Conservation (phyloP, 192 early-diverging fungal genomes). For the Coemansia sp. region DNA sequence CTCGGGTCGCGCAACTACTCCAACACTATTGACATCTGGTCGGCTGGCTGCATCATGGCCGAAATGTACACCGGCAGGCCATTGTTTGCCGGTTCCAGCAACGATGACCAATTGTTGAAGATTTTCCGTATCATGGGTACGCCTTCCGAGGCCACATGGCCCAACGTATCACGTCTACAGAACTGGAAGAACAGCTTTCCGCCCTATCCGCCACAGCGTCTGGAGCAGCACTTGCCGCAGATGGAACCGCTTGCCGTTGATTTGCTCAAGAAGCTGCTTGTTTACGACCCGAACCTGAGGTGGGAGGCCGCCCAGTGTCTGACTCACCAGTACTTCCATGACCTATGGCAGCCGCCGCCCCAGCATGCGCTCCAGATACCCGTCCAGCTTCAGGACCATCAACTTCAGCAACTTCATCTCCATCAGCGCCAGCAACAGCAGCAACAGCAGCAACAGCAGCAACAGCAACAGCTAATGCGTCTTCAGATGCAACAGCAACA, state of each 20-base stretch:
- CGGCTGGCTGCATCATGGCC: conserved; percentile 97
- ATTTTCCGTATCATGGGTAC: conserved; percentile 83
- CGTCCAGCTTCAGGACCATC: conserved; percentile 33
- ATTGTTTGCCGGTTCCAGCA: conserved; percentile 79
- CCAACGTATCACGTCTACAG: conserved; percentile 65
- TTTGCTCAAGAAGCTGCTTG: conserved; percentile 70
- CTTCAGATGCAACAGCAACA: conserved; percentile 23
- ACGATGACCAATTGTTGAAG: conserved; percentile 77
- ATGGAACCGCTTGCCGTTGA: conserved; percentile 74
- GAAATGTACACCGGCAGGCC: conserved; percentile 82
- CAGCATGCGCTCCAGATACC: conserved; percentile 38
- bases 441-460: conserved; percentile 26
- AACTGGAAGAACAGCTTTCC: conserved; percentile 73
- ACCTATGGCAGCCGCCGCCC: conserved; percentile 40
- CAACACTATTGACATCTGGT: conserved; percentile 98
- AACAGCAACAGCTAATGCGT: conserved; percentile 14
- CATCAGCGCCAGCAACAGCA: conserved; percentile 45
- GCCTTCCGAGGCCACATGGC: conserved; percentile 76
- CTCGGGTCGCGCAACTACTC: conserved; percentile 93
- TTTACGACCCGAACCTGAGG: conserved; percentile 64
- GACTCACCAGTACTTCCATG: conserved; percentile 48
- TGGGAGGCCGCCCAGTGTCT: conserved; percentile 46
- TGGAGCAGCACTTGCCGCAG: conserved; percentile 70
- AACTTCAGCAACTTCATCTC: conserved; percentile 33
- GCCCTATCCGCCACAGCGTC: conserved; percentile 61